Conservation (phyloP, 352 stramenopile genomes). For the Phytophthora brassicae region DNA sequence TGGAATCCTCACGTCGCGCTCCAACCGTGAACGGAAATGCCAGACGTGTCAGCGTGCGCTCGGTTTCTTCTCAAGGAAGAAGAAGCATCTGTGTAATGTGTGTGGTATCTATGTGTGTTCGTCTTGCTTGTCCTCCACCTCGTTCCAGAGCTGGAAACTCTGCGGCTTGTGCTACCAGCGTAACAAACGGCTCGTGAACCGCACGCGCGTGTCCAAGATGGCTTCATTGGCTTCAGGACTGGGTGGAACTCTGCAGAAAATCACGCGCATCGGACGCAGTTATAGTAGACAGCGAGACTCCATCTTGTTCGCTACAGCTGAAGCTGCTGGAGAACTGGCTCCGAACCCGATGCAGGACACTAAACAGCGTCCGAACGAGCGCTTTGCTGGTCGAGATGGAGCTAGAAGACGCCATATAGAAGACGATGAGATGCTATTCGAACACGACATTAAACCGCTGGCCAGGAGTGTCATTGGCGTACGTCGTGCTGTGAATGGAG, state of each 20-base stretch:
- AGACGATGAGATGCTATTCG: slow-evolving; percentile 33
- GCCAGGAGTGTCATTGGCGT: slow-evolving; percentile 37
- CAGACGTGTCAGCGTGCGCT: slow-evolving; percentile 67
- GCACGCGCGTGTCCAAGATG: slow-evolving; percentile 55
- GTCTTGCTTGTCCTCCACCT: slow-evolving; percentile 58
- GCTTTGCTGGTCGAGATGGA: slow-evolving; percentile 6
- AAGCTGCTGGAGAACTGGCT: slow-evolving; percentile 30
- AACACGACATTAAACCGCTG: slow-evolving; percentile 36
- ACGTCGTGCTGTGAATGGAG: slow-evolving; percentile 23
- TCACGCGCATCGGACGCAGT: slow-evolving; percentile 37
- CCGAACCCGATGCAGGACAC: slow-evolving; percentile 36
- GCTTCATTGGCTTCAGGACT: slow-evolving; percentile 42
- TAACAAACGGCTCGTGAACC: slow-evolving; percentile 61
- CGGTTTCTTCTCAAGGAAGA: slow-evolving; percentile 60
- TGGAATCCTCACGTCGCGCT: slow-evolving; percentile 30
- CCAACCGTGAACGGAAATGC: slow-evolving; percentile 54
- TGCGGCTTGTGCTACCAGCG: slow-evolving; percentile 64
- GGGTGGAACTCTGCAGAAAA: slow-evolving; percentile 34
- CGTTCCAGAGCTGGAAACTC: slow-evolving; percentile 65
- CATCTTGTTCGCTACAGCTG: slow-evolving; percentile 39
- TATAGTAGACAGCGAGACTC: slow-evolving; percentile 45
- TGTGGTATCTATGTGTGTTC: slow-evolving; percentile 67
- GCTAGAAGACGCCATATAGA: slow-evolving; percentile 27
- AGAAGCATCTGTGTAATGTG: slow-evolving; percentile 62
- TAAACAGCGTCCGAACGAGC: slow-evolving; percentile 26